phyloP scores from a whole-genome alignment of 352 stramenopile genomes.

The Plasmopara muralis region DNA sequence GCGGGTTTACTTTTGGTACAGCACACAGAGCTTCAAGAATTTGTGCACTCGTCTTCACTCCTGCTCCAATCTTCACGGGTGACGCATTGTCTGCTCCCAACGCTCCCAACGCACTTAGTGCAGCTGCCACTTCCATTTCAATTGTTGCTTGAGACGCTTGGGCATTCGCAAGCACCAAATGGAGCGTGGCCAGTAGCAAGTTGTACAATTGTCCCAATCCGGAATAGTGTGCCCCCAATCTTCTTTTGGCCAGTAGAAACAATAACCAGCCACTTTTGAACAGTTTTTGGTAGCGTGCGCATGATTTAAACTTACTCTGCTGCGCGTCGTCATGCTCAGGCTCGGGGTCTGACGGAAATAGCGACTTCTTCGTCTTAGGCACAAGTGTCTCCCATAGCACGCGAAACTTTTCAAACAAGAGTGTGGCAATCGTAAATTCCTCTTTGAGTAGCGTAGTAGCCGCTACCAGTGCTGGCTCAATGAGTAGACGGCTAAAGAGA shows the following conservation, averaged over 20 bases:
- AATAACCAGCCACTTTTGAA: constrained; percentile 71
- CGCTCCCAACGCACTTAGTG: constrained; percentile 62
- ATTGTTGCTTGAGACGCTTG: constrained; percentile 38
- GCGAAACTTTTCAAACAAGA: constrained; percentile 77
- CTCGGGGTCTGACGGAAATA: constrained; percentile 14
- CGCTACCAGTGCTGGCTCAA: constrained; percentile 62
- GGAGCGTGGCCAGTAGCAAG: constrained; percentile 65
- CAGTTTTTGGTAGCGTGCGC: constrained; percentile 26
- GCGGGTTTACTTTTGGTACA: constrained; percentile 37
- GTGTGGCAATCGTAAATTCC: constrained; percentile 62
- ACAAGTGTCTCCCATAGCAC: constrained; percentile 47
- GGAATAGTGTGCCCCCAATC: constrained; percentile 34
- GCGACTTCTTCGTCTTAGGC: constrained; percentile 11
- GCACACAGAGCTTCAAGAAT: constrained; percentile 45
- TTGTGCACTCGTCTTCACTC: constrained; percentile 16
- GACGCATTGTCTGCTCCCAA: constrained; percentile 18
- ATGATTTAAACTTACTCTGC: constrained; percentile 5
- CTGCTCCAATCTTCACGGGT: constrained; percentile 6
- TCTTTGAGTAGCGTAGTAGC: constrained; percentile 74
- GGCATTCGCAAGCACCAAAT: constrained; percentile 43
- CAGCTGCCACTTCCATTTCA: constrained; percentile 71
- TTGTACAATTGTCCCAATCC: constrained; percentile 72
- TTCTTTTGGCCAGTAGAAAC: constrained; percentile 56
- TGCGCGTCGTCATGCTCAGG: constrained; percentile 19
- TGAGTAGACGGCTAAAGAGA: constrained; percentile 72